Evolutionary conservation across 1,139 yeast species (phyloP).

Genomic region (Protomyces pachydermus): DNA sequence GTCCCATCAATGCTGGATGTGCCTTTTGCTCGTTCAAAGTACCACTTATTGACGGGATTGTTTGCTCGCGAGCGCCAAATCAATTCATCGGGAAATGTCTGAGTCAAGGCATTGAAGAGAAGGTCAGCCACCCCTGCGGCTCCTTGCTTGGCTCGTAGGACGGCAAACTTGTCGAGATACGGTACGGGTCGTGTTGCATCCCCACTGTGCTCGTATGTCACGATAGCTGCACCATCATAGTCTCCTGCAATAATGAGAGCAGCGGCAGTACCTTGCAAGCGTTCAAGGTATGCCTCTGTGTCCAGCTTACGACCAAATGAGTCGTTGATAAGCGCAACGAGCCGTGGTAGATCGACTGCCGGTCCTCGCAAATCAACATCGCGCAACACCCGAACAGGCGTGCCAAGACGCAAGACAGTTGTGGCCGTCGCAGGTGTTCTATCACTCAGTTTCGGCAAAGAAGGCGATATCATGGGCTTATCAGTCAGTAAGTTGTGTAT

Average conservation of each 20-base stretch:
- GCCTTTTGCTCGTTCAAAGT: slow-evolving; percentile 84
- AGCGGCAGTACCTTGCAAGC: slow-evolving; percentile 59
- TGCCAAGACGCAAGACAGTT: slow-evolving; percentile 73
- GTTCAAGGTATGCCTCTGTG: slow-evolving; percentile 54
- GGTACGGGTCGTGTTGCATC: slow-evolving; percentile 45
- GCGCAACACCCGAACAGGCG: slow-evolving; percentile 54
- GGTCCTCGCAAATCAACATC: slow-evolving; percentile 35
- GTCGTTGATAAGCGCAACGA: slow-evolving; percentile 63
- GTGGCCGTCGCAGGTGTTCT: slow-evolving; percentile 67
- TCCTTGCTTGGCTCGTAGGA: slow-evolving; percentile 75
- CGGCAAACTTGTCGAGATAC: slow-evolving; percentile 90
- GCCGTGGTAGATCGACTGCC: slow-evolving; percentile 53
- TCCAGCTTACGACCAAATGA: slow-evolving; percentile 73
- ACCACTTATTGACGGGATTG: slow-evolving; percentile 96
- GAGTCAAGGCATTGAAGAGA: slow-evolving; percentile 71
- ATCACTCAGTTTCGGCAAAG: slow-evolving; percentile 60
- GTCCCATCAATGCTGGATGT: slow-evolving; percentile 42
- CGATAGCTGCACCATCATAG: slow-evolving; percentile 90
- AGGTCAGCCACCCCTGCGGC: slow-evolving; percentile 91
- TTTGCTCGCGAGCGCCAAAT: slow-evolving; percentile 82
- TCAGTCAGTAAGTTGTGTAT: slow-evolving; percentile 86
- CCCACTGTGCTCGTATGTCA: slow-evolving; percentile 61
- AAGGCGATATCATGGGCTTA: slow-evolving; percentile 85
- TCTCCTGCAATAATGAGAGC: slow-evolving; percentile 83
- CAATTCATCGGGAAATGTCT: slow-evolving; percentile 65